A percentile compares a stretch with the other conserved stretches of the same genome.
Evolutionary conservation across 2,329 filamentous ascomycete genomes (phyloP).

Genomic region (Penicillium sp.): DNA sequence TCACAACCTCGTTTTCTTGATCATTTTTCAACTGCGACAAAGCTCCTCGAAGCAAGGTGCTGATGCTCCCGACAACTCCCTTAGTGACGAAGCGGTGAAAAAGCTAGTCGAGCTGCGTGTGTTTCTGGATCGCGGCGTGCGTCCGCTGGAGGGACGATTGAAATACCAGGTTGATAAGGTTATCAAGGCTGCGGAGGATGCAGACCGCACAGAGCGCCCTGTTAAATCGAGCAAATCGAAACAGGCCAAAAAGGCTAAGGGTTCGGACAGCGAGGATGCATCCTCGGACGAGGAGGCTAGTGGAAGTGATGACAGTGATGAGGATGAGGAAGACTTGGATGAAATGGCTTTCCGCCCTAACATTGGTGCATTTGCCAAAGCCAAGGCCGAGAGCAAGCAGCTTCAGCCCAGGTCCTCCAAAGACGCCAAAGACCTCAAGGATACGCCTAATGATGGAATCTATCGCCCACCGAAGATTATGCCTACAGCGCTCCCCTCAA

Average conservation of each 20-base stretch:
- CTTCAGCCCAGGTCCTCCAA: constrained; percentile 26
- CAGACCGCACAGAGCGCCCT: constrained; percentile 35
- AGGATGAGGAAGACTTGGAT: constrained; percentile 56
- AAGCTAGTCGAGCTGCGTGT: constrained; percentile 91
- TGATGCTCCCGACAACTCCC: constrained; percentile 40
- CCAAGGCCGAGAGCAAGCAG: constrained; percentile 41
- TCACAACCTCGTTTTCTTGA: constrained; percentile 88
- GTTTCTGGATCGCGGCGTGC: constrained; percentile 89
- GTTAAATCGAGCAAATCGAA: constrained; percentile 30
- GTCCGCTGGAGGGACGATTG: constrained; percentile 84
- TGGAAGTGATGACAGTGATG: constrained; percentile 35
- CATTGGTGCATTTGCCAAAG: constrained; percentile 50
- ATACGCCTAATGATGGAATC: constrained; percentile 62
- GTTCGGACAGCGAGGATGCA: constrained; percentile 34
- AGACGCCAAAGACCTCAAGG: constrained; percentile 33
- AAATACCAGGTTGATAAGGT: constrained; percentile 98
- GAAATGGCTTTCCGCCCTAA: constrained; percentile 68
- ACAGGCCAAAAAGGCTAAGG: constrained; percentile 34
- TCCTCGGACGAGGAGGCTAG: constrained; percentile 33
- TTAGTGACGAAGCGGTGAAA: constrained; percentile 72
- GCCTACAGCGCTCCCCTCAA: constrained; percentile 78
- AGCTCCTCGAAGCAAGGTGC: constrained; percentile 40
- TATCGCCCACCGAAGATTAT: constrained; percentile 90
- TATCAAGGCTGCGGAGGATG: constrained; percentile 75
- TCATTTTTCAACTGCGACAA: constrained; percentile 76